Evolutionary conservation across 495 filamentous ascomycete genomes (phyloP).

Genomic region (Glutinoglossum americanum): DNA sequence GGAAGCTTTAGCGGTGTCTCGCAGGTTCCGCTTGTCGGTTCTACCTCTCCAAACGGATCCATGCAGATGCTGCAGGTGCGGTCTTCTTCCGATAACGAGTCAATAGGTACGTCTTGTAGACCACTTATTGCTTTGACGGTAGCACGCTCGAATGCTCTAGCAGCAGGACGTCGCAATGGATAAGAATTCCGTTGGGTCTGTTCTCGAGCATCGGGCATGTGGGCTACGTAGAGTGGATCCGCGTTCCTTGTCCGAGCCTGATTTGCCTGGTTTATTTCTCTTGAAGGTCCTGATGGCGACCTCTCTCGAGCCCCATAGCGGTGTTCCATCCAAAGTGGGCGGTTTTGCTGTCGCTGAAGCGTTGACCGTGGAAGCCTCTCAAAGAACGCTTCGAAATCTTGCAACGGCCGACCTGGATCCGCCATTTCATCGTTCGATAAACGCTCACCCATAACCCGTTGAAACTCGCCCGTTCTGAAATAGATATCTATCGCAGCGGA

Average conservation of each 20-base stretch:
- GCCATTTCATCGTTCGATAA: neutral
- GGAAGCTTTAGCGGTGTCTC: slow-evolving; percentile 3
- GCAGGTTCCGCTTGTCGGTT: neutral
- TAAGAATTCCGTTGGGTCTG: neutral
- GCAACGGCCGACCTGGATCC: slow-evolving; percentile 1
- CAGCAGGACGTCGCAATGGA: neutral
- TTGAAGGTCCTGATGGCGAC: neutral
- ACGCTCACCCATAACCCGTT: neutral
- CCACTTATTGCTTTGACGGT: neutral
- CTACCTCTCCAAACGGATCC: slow-evolving; percentile 3
- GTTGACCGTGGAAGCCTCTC: neutral
- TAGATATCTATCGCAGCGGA: neutral
- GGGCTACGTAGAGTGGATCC: neutral
- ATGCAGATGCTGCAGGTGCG: slow-evolving; percentile 6
- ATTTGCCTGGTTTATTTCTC: neutral
- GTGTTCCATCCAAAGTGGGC: neutral
- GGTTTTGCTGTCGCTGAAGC: neutral
- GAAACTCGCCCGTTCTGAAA: neutral
- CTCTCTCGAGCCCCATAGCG: neutral
- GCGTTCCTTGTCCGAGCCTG: neutral
- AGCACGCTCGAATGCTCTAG: neutral
- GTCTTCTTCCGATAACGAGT: neutral
- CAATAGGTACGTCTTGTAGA: neutral
- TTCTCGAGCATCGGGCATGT: neutral
- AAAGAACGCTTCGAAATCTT: neutral